Conservation (phyloP, 2,329 filamentous ascomycete species). For the Xylaria sp. region DNA sequence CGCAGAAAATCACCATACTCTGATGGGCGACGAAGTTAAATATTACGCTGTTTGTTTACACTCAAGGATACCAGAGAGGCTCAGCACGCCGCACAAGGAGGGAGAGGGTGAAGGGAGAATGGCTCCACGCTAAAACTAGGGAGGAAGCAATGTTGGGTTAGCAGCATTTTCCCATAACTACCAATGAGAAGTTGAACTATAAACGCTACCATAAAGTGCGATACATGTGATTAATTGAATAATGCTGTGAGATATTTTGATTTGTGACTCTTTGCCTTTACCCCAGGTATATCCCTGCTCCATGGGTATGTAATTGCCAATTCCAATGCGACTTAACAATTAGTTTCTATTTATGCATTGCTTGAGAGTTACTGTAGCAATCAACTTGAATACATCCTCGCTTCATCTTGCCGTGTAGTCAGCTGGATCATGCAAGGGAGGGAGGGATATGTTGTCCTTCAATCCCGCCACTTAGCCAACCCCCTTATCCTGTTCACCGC, state of each 20-base stretch:
- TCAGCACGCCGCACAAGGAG: neutral
- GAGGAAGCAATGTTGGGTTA: neutral
- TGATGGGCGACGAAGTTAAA: slow-evolving; percentile 2
- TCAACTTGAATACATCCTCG: neutral
- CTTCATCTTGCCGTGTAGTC: neutral
- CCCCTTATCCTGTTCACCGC: neutral
- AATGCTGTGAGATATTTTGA: neutral
- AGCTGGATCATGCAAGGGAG: neutral
- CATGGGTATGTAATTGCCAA: too few relatives aligned
- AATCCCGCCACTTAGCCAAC: neutral
- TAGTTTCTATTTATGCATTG: neutral
- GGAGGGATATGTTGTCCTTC: neutral
- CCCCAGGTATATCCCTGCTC: neutral
- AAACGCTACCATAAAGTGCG: neutral
- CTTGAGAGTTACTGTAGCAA: neutral
- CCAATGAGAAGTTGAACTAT: slow-evolving; percentile 15
- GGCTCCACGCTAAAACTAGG: neutral
- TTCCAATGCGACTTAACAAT: too few relatives aligned
- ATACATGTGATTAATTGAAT: neutral
- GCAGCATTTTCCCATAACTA: slow-evolving; percentile 9
- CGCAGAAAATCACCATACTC: neutral
- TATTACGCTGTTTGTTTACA: slow-evolving; percentile 15
- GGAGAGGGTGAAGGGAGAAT: too few relatives aligned
- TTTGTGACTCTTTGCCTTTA: neutral
- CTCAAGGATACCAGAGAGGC: slow-evolving; percentile 17